phyloP scores from a whole-genome alignment of 257 asterid species.

The Primulina eburnea region DNA sequence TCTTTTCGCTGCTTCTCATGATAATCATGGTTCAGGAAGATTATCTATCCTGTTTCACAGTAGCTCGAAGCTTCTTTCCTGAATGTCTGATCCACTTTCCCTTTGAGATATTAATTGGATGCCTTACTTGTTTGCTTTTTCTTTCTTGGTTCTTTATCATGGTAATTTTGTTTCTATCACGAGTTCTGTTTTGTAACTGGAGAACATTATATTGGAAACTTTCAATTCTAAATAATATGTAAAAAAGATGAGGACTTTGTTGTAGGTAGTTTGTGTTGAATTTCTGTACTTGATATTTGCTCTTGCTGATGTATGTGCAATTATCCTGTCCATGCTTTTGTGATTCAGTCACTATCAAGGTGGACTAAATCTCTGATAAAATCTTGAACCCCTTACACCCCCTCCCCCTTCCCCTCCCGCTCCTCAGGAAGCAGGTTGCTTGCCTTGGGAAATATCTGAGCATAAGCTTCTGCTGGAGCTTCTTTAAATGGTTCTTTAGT shows the following conservation, averaged over 20 bases:
- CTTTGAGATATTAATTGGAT: neutral
- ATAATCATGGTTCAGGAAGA: neutral
- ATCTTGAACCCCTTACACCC: neutral
- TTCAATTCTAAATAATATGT: neutral
- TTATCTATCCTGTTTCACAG: constrained; percentile 2
- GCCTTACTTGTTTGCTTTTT: neutral
- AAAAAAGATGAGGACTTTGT: neutral
- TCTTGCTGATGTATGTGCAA: neutral
- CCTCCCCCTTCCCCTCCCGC: neutral
- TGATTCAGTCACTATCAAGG: neutral
- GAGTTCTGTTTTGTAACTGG: neutral
- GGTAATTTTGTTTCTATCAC: neutral
- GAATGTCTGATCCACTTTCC: neutral
- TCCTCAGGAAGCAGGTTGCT: constrained; percentile 79
- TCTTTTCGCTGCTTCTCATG: neutral
- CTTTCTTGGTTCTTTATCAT: neutral
- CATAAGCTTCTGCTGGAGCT: constrained; percentile 90
- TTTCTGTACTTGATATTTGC: neutral
- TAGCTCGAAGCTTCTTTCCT: neutral
- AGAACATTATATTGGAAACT: neutral
- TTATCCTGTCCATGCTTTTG: neutral
- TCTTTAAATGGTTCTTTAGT: constrained; percentile 96
- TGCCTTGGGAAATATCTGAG: constrained; percentile 88
- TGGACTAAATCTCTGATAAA: constrained; percentile 16
- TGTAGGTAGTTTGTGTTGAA: neutral